Percentiles rank a stretch among this genome's conserved stretches.
phyloP scores from a whole-genome alignment of 176 grass and related monocot species.

The Zea luxurians region DNA sequence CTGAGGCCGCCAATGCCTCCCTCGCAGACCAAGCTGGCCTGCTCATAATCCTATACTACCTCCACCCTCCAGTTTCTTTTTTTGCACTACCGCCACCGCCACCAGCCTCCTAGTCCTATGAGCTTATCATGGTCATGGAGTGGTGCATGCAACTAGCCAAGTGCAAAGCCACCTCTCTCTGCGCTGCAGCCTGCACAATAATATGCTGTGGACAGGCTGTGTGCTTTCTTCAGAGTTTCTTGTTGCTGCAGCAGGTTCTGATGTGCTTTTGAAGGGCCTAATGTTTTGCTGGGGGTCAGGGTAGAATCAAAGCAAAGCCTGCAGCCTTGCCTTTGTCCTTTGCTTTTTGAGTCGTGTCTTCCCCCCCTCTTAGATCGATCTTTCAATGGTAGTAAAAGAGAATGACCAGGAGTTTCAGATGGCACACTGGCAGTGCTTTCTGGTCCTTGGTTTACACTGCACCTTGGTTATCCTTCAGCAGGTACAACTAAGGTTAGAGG shows the following conservation, averaged over 20 bases:
- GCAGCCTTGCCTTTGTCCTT: slow-evolving; percentile 34
- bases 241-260: slow-evolving; percentile 34
- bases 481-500: slow-evolving; percentile 19
- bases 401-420: slow-evolving; percentile 25
- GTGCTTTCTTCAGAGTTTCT: slow-evolving; percentile 19
- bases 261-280: slow-evolving; percentile 38
- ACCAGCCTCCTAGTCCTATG: slow-evolving; percentile 26
- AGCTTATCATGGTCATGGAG: slow-evolving; percentile 38
- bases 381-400: slow-evolving; percentile 26
- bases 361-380: slow-evolving; percentile 7
- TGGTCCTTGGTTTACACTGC: slow-evolving; percentile 21
- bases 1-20: neutral
- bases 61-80: slow-evolving; percentile 5
- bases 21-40: slow-evolving; percentile 1
- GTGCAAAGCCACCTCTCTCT: slow-evolving; percentile 5
- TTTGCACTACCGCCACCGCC: neutral
- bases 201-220: slow-evolving; percentile 32
- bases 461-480: neutral
- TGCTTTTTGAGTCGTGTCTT: slow-evolving; percentile 34
- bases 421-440: slow-evolving; percentile 5
- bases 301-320: slow-evolving; percentile 35
- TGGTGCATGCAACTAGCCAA: slow-evolving; percentile 16
- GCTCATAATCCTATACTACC: slow-evolving; percentile 29
- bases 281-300: slow-evolving; percentile 4
- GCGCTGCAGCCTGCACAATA: neutral